Evolutionary conservation across 768 basidiomycete species (phyloP).

Genomic region (Tylopilus balloui): DNA sequence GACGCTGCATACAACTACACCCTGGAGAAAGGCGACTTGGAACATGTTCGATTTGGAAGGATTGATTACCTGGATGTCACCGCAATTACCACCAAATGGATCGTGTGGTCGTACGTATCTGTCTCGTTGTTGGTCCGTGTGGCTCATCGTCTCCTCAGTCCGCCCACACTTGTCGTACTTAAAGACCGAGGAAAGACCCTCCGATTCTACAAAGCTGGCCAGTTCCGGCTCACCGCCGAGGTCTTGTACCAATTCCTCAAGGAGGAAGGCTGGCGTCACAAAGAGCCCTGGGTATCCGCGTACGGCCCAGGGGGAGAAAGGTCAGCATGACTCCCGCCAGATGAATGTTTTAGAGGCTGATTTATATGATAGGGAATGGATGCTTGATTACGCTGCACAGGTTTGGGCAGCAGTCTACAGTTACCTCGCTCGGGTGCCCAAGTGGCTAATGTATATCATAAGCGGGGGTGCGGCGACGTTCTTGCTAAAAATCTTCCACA

Average conservation of each 20-base stretch:
- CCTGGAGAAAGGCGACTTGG: slow-evolving; percentile 53
- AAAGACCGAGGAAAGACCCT: slow-evolving; percentile 70
- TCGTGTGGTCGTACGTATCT: slow-evolving; percentile 68
- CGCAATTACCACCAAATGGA: slow-evolving; percentile 79
- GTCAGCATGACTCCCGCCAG: slow-evolving; percentile 34
- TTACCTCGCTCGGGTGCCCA: slow-evolving; percentile 52
- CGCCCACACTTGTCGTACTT: slow-evolving; percentile 68
- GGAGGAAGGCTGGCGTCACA: slow-evolving; percentile 56
- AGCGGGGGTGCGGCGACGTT: slow-evolving; percentile 67
- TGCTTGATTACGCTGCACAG: slow-evolving; percentile 57
- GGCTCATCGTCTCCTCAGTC: slow-evolving; percentile 40
- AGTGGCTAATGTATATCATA: slow-evolving; percentile 62
- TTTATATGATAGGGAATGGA: slow-evolving; percentile 49
- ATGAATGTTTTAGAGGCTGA: slow-evolving; percentile 8
- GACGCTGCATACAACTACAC: slow-evolving; percentile 70
- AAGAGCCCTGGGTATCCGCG: slow-evolving; percentile 62
- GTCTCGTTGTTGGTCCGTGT: background rate
- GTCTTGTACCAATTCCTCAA: slow-evolving; percentile 62
- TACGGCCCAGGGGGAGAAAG: slow-evolving; percentile 76
- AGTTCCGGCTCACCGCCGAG: slow-evolving; percentile 56
- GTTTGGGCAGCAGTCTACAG: slow-evolving; percentile 50
- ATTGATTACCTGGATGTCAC: slow-evolving; percentile 88
- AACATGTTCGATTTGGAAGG: slow-evolving; percentile 75
- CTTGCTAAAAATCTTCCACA: slow-evolving; percentile 62
- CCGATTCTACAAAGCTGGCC: slow-evolving; percentile 72